Conservation (phyloP, 441 rosid genomes). For the Jatropha multifida region DNA sequence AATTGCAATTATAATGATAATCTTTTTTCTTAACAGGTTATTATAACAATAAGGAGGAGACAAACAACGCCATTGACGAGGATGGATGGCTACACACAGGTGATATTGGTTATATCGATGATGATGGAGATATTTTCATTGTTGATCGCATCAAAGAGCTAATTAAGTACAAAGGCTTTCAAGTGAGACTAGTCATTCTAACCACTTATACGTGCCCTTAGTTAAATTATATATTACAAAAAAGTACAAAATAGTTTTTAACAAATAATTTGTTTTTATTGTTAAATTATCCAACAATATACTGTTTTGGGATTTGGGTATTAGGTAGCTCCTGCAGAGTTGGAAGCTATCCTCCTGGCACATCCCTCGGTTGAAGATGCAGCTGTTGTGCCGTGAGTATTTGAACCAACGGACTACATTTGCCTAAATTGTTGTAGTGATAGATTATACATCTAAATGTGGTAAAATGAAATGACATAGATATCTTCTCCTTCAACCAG, state of each 20-base stretch:
- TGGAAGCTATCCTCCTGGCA: constrained; percentile 70
- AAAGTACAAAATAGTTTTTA: no score
- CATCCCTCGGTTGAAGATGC: constrained; percentile 81
- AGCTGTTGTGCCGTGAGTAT: constrained; percentile 86
- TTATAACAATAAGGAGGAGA: constrained; percentile 71
- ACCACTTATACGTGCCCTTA: no score
- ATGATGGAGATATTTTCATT: constrained; percentile 84
- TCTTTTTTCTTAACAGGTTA: constrained; percentile 40
- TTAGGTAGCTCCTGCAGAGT: constrained; percentile 93
- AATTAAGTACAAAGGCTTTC: constrained; percentile 95
- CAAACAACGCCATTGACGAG: constrained; percentile 61
- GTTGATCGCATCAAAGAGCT: constrained; percentile 93
- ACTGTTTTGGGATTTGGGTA: background rate
- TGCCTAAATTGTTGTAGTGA: no score
- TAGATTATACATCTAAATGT: no score
- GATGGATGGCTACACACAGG: constrained; percentile 93
- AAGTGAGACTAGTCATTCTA: constrained; percentile 39
- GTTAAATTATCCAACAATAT: background rate
- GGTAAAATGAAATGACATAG: no score
- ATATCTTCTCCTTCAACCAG: no score
- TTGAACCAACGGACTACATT: no score
- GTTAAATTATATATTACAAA: no score
- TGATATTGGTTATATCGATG: constrained; percentile 82
- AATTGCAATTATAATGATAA: background rate
- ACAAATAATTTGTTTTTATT: background rate